A percentile compares a stretch with the other conserved stretches of the same genome.
These are phyloP conservation scores for Meira nashicola DNA, from an alignment of 1,284 basidiomycete genomes.

Conservation along the genomic window DNA sequence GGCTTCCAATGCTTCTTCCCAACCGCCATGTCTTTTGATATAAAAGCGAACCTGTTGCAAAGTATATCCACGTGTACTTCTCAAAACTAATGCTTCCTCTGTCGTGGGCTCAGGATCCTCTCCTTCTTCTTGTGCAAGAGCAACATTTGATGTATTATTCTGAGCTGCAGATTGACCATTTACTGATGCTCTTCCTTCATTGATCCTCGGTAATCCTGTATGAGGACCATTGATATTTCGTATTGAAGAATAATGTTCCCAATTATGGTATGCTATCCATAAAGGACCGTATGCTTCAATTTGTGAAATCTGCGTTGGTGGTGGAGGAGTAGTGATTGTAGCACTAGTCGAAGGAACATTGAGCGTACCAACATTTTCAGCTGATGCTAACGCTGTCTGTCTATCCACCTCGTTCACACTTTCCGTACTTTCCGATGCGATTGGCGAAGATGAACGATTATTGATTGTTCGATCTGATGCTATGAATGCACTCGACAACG, in stretches of 20 bases:
- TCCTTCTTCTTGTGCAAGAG: background rate
- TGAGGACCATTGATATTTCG: slow-evolving; percentile 81
- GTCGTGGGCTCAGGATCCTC: slow-evolving; percentile 18
- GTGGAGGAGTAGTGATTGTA: background rate
- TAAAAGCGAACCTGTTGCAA: slow-evolving; percentile 23
- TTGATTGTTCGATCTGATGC: background rate
- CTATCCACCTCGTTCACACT: too few species aligned
- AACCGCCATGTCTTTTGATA: slow-evolving; percentile 19
- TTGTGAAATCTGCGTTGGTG: background rate
- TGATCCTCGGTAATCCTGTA: slow-evolving; percentile 67
- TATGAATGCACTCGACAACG: too few species aligned
- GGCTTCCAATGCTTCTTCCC: slow-evolving; percentile 29
- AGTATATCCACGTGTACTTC: slow-evolving; percentile 29
- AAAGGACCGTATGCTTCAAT: slow-evolving; percentile 44
- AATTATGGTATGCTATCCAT: slow-evolving; percentile 67
- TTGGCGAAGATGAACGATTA: background rate
- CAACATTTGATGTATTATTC: background rate
- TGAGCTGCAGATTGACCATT: background rate
- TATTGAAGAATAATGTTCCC: slow-evolving; percentile 90
- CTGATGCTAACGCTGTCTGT: background rate
- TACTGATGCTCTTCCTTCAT: slow-evolving; percentile 55
- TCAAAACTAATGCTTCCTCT: slow-evolving; percentile 31
- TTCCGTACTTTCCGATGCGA: background rate
- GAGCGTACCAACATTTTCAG: background rate
- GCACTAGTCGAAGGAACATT: background rate